These are phyloP conservation scores for Auricularia auricula-judae DNA, from an alignment of 768 basidiomycete genomes.

Conservation along the genomic window DNA sequence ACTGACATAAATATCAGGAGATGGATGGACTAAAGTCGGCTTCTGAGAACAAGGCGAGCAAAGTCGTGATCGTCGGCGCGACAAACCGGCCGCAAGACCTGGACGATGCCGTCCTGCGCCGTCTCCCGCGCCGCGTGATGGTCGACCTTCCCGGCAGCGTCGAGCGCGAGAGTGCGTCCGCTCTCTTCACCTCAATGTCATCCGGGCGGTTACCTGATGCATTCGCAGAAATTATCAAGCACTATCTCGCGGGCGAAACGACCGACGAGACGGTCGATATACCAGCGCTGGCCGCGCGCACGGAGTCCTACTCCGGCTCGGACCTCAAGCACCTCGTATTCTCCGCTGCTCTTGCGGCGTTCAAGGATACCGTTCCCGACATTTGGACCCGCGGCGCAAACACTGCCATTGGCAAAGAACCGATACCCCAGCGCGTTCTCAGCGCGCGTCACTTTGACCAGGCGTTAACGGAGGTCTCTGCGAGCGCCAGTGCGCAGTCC, in stretches of 20 bases:
- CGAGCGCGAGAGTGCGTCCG: constrained; percentile 18
- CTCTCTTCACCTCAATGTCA: background rate
- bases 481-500: too few species aligned
- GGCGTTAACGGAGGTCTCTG: too few species aligned
- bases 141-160: constrained; percentile 21
- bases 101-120: constrained; percentile 22
- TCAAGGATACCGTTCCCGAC: background rate
- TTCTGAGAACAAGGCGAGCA: constrained; percentile 17
- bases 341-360: background rate
- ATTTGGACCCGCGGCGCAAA: background rate
- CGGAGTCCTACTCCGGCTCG: background rate
- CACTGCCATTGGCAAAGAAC: too few species aligned
- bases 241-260: background rate
- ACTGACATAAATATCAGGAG: constrained; percentile 7
- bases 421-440: too few species aligned
- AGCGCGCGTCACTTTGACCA: too few species aligned
- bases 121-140: constrained; percentile 21
- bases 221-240: background rate
- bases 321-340: constrained; percentile 1
- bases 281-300: background rate
- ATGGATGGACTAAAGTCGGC: constrained; percentile 21
- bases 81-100: constrained; percentile 20
- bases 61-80: constrained; percentile 22
- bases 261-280: background rate
- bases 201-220: background rate